Evolutionary conservation across 2,329 filamentous ascomycete species (phyloP), one percentile per base, ranked within the genome.

Genomic region (Cordyceps cicadae): DNA sequence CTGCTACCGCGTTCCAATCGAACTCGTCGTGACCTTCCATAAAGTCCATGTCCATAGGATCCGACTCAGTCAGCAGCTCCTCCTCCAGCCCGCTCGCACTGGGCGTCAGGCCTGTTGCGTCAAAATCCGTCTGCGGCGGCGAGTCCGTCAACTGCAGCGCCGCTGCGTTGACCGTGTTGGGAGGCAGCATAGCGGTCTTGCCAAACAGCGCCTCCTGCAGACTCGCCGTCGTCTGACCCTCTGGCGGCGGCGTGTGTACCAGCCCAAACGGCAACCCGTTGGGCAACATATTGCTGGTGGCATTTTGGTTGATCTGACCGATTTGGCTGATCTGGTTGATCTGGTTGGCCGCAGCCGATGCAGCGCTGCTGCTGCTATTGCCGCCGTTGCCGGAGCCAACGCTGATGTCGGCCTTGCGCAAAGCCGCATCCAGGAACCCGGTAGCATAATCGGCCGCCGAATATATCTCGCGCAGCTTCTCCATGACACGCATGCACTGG

Each of bases 401-500:
- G 60, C 89, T 86, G 64, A 94, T 92, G 61, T 89, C 86, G 9
- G 90, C 90, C 76, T 96, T 95, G 64, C 89, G 87, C 64, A 96
- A 88, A 0, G 92, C 91, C 1, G 92, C 91, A 70, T 96, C 90
- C n/a, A 97, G 81, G 77, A 97, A 97, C 2, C 90, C 90, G 0
- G 90, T 93, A n/a, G 91, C 92, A 68, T 94, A 96, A 72, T 97
- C 92, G n/a, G 93, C 93, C 0, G 92, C 92, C 0, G 92, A 87
- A 69, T 97, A 97, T 34, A 92, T 90, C 69, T 96, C 91, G 43
- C 92, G 86, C 19, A 97, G 81, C 64, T 87, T 88, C 71, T 92
- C 87, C 79, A 97, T 89, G 62, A 96, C 91, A 52, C 87, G 84
- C 90, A 97, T 96, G 75, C 93, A 97, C 71, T 92, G 88, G 67